These are phyloP conservation scores for Fraxinus paxiana DNA, from an alignment of 305 asterid species.

Conservation along the genomic window DNA sequence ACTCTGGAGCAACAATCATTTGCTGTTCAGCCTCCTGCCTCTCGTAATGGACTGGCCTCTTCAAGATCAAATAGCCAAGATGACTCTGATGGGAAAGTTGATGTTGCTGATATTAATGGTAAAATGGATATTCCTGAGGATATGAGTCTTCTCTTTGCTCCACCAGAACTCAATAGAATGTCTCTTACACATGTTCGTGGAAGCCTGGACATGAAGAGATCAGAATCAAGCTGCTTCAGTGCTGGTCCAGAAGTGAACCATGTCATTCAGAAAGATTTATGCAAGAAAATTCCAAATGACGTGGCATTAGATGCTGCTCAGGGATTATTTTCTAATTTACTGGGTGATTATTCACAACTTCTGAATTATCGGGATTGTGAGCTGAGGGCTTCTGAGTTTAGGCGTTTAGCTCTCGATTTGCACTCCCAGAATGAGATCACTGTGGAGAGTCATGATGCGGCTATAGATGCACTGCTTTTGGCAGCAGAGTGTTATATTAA, in stretches of 20 bases:
- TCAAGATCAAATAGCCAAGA: slow-evolving; percentile 55
- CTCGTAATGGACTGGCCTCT: slow-evolving; percentile 45
- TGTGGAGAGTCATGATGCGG: slow-evolving; percentile 71
- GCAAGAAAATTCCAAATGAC: slow-evolving; percentile 33
- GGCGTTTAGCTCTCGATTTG: slow-evolving; percentile 78
- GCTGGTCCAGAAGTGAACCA: slow-evolving; percentile 32
- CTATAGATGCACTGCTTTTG: slow-evolving; percentile 84
- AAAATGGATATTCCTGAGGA: slow-evolving; percentile 70
- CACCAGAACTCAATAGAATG: slow-evolving; percentile 63
- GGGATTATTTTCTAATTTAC: slow-evolving; percentile 43
- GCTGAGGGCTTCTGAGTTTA: slow-evolving; percentile 86
- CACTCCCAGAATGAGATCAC: slow-evolving; percentile 60
- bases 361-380: slow-evolving; percentile 74
- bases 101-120: slow-evolving; percentile 39
- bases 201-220: slow-evolving; percentile 38
- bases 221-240: slow-evolving; percentile 40
- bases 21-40: slow-evolving; percentile 39
- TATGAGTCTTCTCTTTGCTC: slow-evolving; percentile 79
- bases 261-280: slow-evolving; percentile 27
- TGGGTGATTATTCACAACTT: slow-evolving; percentile 78
- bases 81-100: slow-evolving; percentile 54
- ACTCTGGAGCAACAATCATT: slow-evolving; percentile 40
- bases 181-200: slow-evolving; percentile 56
- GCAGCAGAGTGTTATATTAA: slow-evolving; percentile 93
- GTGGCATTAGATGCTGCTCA: slow-evolving; percentile 32